A percentile compares a stretch with the other conserved stretches of the same genome.
Evolutionary conservation across 2,329 filamentous ascomycete genomes (phyloP).

Genomic region (Cryoendolithus antarcticus): DNA sequence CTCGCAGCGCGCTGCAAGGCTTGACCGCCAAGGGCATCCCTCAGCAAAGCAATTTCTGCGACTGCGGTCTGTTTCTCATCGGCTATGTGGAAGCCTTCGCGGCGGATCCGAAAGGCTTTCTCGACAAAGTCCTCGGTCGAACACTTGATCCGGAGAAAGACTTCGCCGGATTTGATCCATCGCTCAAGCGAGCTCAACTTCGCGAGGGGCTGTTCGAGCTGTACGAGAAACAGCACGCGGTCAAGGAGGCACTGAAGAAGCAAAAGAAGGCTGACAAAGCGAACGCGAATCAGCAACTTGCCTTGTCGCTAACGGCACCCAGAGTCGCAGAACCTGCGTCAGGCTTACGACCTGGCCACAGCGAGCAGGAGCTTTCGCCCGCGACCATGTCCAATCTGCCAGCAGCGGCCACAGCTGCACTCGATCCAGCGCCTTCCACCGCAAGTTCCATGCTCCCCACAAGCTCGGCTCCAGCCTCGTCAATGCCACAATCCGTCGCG

Average conservation of each 20-base stretch:
- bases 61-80: constrained; percentile 80
- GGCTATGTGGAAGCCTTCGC: constrained; percentile 78
- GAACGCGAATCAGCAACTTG: not conserved
- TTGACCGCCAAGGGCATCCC: constrained; percentile 68
- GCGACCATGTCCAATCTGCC: no score
- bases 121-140: constrained; percentile 51
- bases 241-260: constrained; percentile 27
- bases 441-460: no score
- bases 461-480: no score
- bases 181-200: constrained; percentile 51
- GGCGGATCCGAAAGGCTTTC: constrained; percentile 57
- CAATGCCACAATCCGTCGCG: no score
- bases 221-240: constrained; percentile 44
- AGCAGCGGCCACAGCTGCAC: no score
- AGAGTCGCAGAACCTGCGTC: no score
- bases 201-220: constrained; percentile 54
- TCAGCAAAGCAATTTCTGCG: constrained; percentile 68
- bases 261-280: constrained; percentile 8
- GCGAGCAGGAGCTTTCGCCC: no score
- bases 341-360: no score
- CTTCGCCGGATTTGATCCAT: constrained; percentile 43
- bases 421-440: no score
- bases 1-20: constrained; percentile 37
- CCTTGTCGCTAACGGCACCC: no score
- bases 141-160: constrained; percentile 46